Percentiles rank a stretch among this genome's conserved stretches.
Conservation (phyloP, 441 rosid genomes). For the Syzygium malaccense region DNA sequence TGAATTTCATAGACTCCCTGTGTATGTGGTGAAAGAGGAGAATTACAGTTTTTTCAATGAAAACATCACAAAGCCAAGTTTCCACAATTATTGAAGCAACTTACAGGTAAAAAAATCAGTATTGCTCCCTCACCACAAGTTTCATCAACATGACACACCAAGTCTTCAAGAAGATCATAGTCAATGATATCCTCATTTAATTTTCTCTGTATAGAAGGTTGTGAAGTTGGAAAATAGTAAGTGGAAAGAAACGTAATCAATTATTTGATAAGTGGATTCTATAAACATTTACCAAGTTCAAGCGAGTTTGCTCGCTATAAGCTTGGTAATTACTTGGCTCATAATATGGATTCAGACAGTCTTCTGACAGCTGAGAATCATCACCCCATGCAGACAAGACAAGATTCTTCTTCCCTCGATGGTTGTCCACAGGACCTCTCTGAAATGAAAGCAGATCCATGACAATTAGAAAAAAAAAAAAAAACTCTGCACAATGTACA, state of each 20-base stretch:
- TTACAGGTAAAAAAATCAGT: conserved; percentile 85
- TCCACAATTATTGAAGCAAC: conserved; percentile 14
- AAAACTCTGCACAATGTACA: background rate
- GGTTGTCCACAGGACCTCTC: conserved; percentile 68
- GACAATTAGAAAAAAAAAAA: background rate
- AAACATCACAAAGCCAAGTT: background rate
- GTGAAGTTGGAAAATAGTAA: background rate
- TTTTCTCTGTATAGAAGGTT: conserved; percentile 47
- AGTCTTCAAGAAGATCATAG: conserved; percentile 90
- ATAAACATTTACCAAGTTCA: conserved; percentile 58
- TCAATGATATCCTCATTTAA: conserved; percentile 83
- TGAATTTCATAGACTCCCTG: conserved; percentile 86
- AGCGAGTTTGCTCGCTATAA: conserved; percentile 59
- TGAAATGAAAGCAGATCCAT: conserved; percentile 9
- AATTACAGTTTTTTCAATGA: background rate
- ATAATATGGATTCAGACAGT: conserved; percentile 60
- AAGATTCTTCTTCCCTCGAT: conserved; percentile 89
- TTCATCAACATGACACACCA: conserved; percentile 80
- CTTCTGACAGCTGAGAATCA: conserved; percentile 70
- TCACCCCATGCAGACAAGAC: conserved; percentile 93
- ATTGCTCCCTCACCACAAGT: conserved; percentile 75
- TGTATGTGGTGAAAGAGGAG: conserved; percentile 7
- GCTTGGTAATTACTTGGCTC: conserved; percentile 48
- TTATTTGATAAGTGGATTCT: background rate
- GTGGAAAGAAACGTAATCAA: background rate